Conservation (phyloP, 495 filamentous ascomycete genomes). For the Aspergillus campestris region DNA sequence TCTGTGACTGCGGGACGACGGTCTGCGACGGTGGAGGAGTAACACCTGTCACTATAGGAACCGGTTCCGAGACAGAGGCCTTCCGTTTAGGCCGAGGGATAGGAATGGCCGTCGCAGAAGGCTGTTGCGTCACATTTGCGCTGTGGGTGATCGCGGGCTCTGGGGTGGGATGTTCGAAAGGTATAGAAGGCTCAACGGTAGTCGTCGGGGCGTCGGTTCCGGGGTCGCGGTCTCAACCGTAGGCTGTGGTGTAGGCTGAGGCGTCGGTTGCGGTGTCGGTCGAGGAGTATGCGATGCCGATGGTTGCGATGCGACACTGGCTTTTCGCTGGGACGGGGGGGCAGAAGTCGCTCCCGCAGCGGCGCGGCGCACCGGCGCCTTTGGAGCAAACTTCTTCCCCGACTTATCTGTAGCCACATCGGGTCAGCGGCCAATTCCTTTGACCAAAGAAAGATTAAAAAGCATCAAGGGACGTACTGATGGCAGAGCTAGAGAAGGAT, state of each 20-base stretch:
- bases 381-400: constrained; percentile 47
- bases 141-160: constrained; percentile 5
- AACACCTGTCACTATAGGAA: constrained; percentile 6
- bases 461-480: constrained; percentile 35
- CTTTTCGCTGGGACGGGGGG: constrained; percentile 28
- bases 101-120: constrained; percentile 17
- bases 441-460: not conserved
- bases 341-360: constrained; percentile 21
- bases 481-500: constrained; percentile 48
- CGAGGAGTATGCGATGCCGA: constrained; percentile 25
- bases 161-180: constrained; percentile 9
- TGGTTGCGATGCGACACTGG: constrained; percentile 30
- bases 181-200: constrained; percentile 13
- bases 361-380: constrained; percentile 40
- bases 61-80: constrained; percentile 11
- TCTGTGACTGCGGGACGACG: constrained; percentile 1
- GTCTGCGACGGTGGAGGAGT: constrained; percentile 3
- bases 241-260: constrained; percentile 24
- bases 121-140: not conserved
- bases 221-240: constrained; percentile 15
- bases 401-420: constrained; percentile 37
- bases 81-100: constrained; percentile 25
- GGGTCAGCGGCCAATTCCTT: constrained; percentile 1
- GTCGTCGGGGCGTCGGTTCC: constrained; percentile 12
- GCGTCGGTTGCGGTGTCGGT: constrained; percentile 21